A percentile compares a stretch with the other conserved stretches of the same genome.
These are phyloP conservation scores for Triticum dicoccoides DNA, from an alignment of 176 grass and related monocot genomes.

Conservation along the genomic window DNA sequence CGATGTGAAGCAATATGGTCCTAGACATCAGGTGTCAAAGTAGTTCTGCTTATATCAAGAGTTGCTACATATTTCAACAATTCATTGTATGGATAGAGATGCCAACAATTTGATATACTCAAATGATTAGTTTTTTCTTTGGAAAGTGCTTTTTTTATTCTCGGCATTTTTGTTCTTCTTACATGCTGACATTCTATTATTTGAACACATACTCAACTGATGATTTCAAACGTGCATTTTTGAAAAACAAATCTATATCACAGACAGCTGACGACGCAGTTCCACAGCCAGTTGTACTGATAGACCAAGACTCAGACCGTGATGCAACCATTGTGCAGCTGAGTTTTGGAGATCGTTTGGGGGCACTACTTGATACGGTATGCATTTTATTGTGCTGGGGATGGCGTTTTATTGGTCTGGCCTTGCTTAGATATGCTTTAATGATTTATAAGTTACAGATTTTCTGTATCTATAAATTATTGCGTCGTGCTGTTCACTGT, in stretches of 20 bases:
- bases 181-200: background rate
- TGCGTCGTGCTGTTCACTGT: conserved; percentile 42
- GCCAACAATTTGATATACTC: background rate
- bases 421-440: conserved; percentile 1
- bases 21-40: conserved; percentile 5
- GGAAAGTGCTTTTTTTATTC: background rate
- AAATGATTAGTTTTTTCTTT: background rate
- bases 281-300: conserved; percentile 76
- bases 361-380: conserved; percentile 89
- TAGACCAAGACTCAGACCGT: conserved; percentile 90
- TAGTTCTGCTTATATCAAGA: background rate
- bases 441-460: background rate
- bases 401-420: conserved; percentile 11
- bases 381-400: background rate
- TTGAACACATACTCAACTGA: background rate
- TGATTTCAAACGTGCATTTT: background rate
- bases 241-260: background rate
- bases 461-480: conserved; percentile 24
- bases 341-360: conserved; percentile 93
- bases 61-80: background rate
- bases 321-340: conserved; percentile 88
- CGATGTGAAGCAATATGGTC: background rate
- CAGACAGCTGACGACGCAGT: conserved; percentile 61
- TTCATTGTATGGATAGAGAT: background rate
- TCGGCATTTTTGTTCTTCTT: background rate